Conservation (phyloP, 2,329 filamentous ascomycete genomes). For the Ambrosiella cleistominuta region DNA sequence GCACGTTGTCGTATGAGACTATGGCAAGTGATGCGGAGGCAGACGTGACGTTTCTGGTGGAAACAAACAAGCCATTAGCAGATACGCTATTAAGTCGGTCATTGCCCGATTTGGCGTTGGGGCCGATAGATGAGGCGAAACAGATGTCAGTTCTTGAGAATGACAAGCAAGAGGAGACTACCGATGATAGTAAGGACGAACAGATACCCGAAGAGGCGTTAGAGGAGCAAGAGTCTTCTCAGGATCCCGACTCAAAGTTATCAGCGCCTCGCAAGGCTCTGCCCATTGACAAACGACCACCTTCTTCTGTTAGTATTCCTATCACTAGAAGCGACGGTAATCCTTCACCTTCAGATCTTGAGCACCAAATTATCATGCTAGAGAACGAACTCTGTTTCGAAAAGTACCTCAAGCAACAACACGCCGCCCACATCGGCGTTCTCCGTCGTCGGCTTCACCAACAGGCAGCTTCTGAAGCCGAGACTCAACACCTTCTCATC, state of each 20-base stretch:
- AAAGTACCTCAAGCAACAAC: constrained; percentile 67
- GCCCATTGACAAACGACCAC: neutral
- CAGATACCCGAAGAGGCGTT: neutral
- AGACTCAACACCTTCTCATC: constrained; percentile 65
- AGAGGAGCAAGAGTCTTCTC: neutral
- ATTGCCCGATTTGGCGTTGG: neutral
- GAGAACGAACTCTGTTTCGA: constrained; percentile 73
- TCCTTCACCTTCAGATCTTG: constrained; percentile 24
- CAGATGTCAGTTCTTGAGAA: no score
- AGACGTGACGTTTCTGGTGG: neutral
- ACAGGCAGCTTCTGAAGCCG: constrained; percentile 62
- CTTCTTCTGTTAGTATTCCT: neutral
- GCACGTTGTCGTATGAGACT: constrained; percentile 21
- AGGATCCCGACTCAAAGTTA: neutral
- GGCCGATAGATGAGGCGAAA: neutral
- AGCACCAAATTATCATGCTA: constrained; percentile 57
- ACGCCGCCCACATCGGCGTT: constrained; percentile 65
- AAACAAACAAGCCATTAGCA: neutral
- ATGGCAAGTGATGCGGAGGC: neutral
- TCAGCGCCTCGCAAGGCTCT: neutral
- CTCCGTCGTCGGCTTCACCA: constrained; percentile 56
- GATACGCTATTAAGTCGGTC: constrained; percentile 1
- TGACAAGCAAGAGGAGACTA: no score
- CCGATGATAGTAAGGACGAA: no score
- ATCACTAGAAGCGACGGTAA: neutral